phyloP scores from a whole-genome alignment of 768 basidiomycete species.

The Boletus barrowsii region DNA sequence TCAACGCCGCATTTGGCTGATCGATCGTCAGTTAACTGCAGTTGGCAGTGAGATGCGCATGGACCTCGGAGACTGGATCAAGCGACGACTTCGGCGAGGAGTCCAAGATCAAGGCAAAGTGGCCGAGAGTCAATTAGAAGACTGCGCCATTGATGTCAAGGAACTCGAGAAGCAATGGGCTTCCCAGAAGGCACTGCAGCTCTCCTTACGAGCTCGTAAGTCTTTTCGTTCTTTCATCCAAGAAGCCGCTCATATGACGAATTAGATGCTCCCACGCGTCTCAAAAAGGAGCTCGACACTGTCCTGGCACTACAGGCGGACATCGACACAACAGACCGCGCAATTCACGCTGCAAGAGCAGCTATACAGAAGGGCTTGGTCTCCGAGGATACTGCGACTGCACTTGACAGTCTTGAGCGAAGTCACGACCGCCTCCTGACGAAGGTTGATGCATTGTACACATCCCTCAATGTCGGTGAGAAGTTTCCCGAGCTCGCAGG shows the following conservation, averaged over 20 bases:
- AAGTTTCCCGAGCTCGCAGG: too few relatives aligned
- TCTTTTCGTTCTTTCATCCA: too few relatives aligned
- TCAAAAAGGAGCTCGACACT: not conserved
- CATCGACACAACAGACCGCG: too few relatives aligned
- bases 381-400: too few relatives aligned
- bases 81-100: not conserved
- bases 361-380: too few relatives aligned
- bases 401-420: too few relatives aligned
- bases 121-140: not conserved
- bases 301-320: not conserved
- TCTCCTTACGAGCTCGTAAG: not conserved
- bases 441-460: too few relatives aligned
- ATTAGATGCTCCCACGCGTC: not conserved
- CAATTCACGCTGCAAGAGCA: too few relatives aligned
- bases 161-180: not conserved
- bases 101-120: not conserved
- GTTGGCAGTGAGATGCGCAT: not conserved
- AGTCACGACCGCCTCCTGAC: too few relatives aligned
- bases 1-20: not conserved
- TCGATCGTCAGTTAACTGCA: not conserved
- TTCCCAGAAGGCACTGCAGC: not conserved
- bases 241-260: not conserved
- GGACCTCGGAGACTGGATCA: not conserved
- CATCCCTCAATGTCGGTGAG: too few relatives aligned
- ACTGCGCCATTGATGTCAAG: not conserved